These are phyloP conservation scores for Betula pendula DNA, from an alignment of 306 rosid genomes.

Conservation along the genomic window DNA sequence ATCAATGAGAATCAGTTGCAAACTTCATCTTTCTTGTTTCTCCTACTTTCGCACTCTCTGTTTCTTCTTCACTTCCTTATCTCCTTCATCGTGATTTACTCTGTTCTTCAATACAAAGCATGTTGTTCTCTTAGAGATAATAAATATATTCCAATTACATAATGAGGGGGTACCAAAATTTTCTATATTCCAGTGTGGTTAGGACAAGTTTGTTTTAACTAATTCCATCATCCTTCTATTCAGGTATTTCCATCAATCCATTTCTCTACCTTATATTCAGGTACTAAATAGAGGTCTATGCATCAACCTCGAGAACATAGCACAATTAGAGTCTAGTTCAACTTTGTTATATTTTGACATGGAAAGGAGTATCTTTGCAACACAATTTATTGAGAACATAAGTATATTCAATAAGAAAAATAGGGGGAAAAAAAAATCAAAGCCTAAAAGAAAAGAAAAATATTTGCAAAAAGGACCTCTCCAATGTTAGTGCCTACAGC, in stretches of 20 bases:
- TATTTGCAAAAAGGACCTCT: constrained; percentile 51
- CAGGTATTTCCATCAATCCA: neutral
- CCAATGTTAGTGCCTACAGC: constrained; percentile 77
- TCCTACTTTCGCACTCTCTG: too few relatives aligned
- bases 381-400: neutral
- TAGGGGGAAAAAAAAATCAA: neutral
- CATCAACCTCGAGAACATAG: neutral
- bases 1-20: too few relatives aligned
- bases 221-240: neutral
- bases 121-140: neutral
- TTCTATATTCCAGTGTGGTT: neutral
- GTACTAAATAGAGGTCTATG: neutral
- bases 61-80: too few relatives aligned
- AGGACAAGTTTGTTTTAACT: neutral
- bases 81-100: neutral
- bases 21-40: neutral
- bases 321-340: neutral
- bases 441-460: neutral
- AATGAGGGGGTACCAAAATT: neutral
- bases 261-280: neutral
- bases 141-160: neutral
- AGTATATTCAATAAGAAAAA: neutral
- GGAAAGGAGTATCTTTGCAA: neutral
- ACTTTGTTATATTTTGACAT: neutral
- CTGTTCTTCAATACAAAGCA: too few relatives aligned